Evolutionary conservation across 305 asterid species (phyloP).

Genomic region (Striga hermonthica): DNA sequence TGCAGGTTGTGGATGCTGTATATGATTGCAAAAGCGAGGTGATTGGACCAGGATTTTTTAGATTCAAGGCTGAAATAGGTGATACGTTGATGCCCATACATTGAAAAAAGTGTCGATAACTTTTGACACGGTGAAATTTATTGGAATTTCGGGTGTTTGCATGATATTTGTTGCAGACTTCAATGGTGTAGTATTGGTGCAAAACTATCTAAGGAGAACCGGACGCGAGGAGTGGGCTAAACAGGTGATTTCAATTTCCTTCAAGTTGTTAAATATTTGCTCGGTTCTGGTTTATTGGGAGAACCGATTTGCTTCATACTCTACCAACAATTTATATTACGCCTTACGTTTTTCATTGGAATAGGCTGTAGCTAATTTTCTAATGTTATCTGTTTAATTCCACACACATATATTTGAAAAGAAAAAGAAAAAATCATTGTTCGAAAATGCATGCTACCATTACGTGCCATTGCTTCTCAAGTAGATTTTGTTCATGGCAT

Average conservation of each 20-base stretch:
- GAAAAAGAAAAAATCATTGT: too few species aligned
- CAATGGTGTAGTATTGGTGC: conserved; percentile 93
- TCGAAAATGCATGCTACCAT: too few species aligned
- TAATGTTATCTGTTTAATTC: background rate
- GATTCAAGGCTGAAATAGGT: conserved; percentile 99
- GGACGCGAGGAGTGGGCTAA: conserved; percentile 95
- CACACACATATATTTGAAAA: too few species aligned
- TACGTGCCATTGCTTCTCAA: too few species aligned
- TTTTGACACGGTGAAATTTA: conserved; percentile 20
- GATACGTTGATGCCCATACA: conserved; percentile 31
- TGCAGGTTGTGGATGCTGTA: conserved; percentile 90
- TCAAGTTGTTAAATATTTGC: background rate
- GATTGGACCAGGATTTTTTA: conserved; percentile 96
- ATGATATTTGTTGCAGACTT: conserved; percentile 60
- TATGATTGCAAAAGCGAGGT: conserved; percentile 99
- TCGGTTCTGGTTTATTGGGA: background rate
- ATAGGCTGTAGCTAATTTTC: too few species aligned
- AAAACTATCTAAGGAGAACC: conserved; percentile 72
- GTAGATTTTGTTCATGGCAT: conserved; percentile 8
- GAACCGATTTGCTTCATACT: background rate
- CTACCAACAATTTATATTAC: background rate
- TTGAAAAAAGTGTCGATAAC: conserved; percentile 14
- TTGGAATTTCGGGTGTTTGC: background rate
- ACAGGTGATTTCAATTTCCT: conserved; percentile 48
- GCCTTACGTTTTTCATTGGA: background rate